Evolutionary conservation across 306 rosid species (phyloP), one percentile per base, ranked within the genome.

Genomic region (Cicer bijugum): DNA sequence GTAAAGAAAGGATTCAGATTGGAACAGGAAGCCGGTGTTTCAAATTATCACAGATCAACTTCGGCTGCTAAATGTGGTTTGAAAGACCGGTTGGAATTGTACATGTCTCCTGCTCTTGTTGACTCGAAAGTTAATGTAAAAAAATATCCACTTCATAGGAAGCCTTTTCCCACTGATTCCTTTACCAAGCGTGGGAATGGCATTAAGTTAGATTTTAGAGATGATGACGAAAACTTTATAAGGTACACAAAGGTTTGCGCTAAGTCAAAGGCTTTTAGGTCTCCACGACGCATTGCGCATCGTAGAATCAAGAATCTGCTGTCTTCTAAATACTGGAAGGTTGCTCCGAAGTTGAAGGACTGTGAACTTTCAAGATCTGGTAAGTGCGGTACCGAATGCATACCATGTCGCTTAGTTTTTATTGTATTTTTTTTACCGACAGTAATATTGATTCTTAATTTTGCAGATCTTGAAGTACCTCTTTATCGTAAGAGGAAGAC

Each of bases 301-400:
- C 85, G 83, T 75, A 84, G 89, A 87, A 86, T 91, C 68, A 93
- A 90, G 86, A 91, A 91, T 59, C 75, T 85, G 71, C 86, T 91
- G 86, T 86, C 89, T 78, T 89, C 94, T 60, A 91, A 89, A 82
- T 87, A 89, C 82, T 89, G 98, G 98, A 93, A 88, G 70, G 88
- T 42, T 40, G 92, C 86, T 87, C 97, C 98, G 55, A 91, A 88
- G 46, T 77, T 89, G 84, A 89, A 86, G 90, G 97, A 93, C 48
- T 93, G 77, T 61, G 97, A 89, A 60, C 78, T 77, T 75, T 71
- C 85, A 39, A 85, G 87, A 93, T 83, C 88, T 67, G 98, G 98
- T 91, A 88, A 82, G 85, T 78, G 69, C 62, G 40, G 48, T 74
- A 50, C 62, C 59, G 39, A 78, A 68, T 74, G 46, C 45, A 65